phyloP scores from a whole-genome alignment of 2,329 filamentous ascomycete genomes.

The Trichophyton rubrum region DNA sequence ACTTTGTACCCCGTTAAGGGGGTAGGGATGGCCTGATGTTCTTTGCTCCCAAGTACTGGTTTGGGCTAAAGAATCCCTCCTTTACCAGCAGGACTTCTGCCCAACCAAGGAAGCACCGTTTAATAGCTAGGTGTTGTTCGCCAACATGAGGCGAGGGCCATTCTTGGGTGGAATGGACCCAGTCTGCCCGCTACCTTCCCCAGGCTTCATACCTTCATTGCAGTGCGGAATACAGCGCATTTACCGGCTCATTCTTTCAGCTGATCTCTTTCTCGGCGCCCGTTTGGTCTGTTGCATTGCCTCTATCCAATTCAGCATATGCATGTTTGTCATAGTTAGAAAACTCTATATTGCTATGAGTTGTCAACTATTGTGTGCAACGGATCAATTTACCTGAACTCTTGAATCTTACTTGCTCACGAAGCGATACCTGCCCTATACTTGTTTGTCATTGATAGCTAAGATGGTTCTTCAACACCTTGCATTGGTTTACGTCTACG shows the following conservation, averaged over 20 bases:
- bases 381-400: not conserved
- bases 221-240: not conserved
- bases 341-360: slow-evolving; percentile 3
- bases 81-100: not conserved
- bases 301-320: not conserved
- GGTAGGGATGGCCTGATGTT: not conserved
- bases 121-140: not conserved
- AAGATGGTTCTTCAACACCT: not conserved
- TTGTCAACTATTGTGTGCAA: slow-evolving; percentile 3
- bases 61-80: not conserved
- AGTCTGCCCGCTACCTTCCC: not conserved
- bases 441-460: not conserved
- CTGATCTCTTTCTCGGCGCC: not conserved
- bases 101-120: not conserved
- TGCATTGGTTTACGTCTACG: not conserved
- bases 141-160: not conserved
- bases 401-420: not conserved
- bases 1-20: not conserved
- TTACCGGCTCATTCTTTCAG: not conserved
- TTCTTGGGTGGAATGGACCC: not conserved
- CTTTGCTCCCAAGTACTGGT: not conserved
- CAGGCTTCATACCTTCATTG: not conserved
- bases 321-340: slow-evolving; percentile 2
- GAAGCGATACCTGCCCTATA: not conserved
- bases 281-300: not conserved